Base-by-base conservation (phyloP, 306 rosid genomes). In the Mimosa pudica region DNA sequence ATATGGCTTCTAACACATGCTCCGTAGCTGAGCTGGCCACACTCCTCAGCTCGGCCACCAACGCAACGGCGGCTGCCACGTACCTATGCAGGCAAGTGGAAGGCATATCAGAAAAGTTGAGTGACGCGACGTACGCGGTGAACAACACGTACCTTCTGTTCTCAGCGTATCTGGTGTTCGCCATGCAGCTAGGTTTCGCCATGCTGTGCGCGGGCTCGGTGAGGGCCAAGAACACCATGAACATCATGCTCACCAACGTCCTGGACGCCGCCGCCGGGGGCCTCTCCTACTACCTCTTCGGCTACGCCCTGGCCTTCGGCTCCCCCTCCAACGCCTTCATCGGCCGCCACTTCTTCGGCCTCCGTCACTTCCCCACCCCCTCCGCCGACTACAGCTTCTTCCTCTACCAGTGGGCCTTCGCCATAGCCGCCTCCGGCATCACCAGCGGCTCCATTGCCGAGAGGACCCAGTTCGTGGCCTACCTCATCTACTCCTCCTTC, bases 51-150 rank as follows among this genome's bases (percentile, higher is more conserved):
- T 4, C 89, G 46, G 7, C 78, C 4, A 2, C 82, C 10, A 88
- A 85, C 35, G 55, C 88, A 17, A 87, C 87, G 6, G 88, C 85
- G 32, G 65, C 87, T 0, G 92, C 98, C 2, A n/a, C 73, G 41
- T 93, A 76, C 80, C 77, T 91, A 80, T 93, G 94, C 75, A 4
- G 94, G 44, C 98, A 93, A 55, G 55, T 87, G 33, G 71, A 91
- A 10, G 83, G 87, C 78, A 69, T 91, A 3, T 81, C 91, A 1
- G 67, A 71, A 80, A 83, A 84, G 48, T 81, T 88, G 18, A 77
- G 64, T 4, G 91, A 83, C 49, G 84, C 88, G 0, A 10, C 44
- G 2, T 77, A 86, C 8, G 88, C 91, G 0, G 69, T 87, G 2
- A 87, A 87, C 75, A 87, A 36, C 73, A 85, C 88, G 1, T 87